These are phyloP conservation scores for Globisporangium canariense DNA, from an alignment of 352 stramenopile genomes.

Conservation along the genomic window DNA sequence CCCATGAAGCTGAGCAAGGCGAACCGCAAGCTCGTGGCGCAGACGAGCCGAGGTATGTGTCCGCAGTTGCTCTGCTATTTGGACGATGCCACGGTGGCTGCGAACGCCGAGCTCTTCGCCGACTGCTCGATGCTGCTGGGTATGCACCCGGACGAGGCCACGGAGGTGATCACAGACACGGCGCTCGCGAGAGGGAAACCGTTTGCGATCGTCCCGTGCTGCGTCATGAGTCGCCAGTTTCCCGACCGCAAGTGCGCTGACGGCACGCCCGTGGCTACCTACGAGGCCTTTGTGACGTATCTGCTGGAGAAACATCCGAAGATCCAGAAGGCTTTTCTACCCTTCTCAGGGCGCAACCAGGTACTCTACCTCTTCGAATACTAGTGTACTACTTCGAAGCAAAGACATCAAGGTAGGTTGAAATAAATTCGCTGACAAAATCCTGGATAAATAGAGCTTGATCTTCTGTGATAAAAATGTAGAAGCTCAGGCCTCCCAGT, in stretches of 20 bases:
- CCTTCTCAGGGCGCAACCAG: slow-evolving; percentile 82
- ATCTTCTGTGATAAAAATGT: background rate
- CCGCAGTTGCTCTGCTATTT: slow-evolving; percentile 55
- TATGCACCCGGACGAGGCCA: slow-evolving; percentile 96
- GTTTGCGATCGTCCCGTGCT: slow-evolving; percentile 96
- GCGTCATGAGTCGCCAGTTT: slow-evolving; percentile 94
- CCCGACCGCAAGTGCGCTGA: slow-evolving; percentile 56
- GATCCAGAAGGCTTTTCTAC: slow-evolving; percentile 64
- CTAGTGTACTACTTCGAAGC: background rate
- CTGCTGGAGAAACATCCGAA: slow-evolving; percentile 71
- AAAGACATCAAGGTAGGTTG: background rate
- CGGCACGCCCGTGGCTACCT: slow-evolving; percentile 66
- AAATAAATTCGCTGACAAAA: background rate
- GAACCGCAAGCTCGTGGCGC: slow-evolving; percentile 62
- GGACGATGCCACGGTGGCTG: slow-evolving; percentile 47
- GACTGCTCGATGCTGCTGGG: slow-evolving; percentile 87
- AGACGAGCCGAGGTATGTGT: slow-evolving; percentile 42
- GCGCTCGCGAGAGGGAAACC: slow-evolving; percentile 85
- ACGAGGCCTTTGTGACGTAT: slow-evolving; percentile 82
- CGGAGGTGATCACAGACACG: slow-evolving; percentile 93
- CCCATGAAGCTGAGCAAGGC: slow-evolving; percentile 77
- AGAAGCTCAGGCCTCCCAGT: background rate
- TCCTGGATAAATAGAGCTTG: background rate
- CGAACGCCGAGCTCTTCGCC: slow-evolving; percentile 58
- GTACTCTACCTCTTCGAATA: slow-evolving; percentile 82